Percentiles rank a stretch among this genome's conserved stretches.
Conservation (phyloP, 768 basidiomycete species). For the Termitomyces sp. region DNA sequence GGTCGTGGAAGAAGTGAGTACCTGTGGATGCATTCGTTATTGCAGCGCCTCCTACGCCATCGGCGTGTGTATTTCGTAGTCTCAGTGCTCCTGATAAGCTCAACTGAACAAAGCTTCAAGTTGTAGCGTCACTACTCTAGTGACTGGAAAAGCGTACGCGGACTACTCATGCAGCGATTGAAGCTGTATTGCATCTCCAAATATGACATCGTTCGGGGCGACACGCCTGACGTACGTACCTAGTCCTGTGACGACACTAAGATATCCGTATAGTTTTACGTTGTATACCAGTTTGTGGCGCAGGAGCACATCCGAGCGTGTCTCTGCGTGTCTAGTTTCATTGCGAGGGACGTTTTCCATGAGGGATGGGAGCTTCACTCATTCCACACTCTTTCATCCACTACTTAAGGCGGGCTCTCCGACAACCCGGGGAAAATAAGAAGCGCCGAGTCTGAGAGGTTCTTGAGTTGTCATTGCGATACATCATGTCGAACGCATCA, state of each 20-base stretch:
- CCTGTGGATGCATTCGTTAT: too few species aligned
- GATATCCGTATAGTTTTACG: slow-evolving; percentile 31
- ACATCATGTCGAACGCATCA: not conserved
- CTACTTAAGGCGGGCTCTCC: too few species aligned
- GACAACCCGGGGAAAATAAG: not conserved
- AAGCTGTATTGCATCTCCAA: too few species aligned
- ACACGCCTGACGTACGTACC: slow-evolving; percentile 64
- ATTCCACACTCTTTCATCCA: too few species aligned
- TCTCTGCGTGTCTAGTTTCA: slow-evolving; percentile 66
- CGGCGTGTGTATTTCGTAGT: not conserved
- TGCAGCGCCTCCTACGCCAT: too few species aligned
- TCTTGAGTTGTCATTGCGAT: not conserved
- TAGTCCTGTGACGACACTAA: not conserved
- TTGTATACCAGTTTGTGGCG: slow-evolving; percentile 60
- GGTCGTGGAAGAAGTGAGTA: too few species aligned
- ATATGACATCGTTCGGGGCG: slow-evolving; percentile 55
- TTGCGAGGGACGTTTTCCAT: slow-evolving; percentile 63
- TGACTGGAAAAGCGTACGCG: slow-evolving; percentile 28
- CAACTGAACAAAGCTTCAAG: slow-evolving; percentile 34
- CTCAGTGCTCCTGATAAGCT: not conserved
- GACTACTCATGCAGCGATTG: too few species aligned
- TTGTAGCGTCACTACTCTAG: slow-evolving; percentile 51
- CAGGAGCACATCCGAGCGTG: slow-evolving; percentile 75
- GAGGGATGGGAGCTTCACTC: slow-evolving; percentile 56
- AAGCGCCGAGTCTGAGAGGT: not conserved